A percentile compares a stretch with the other conserved stretches of the same genome.
Conservation (phyloP, 441 rosid species). For the Populus hybrid region DNA sequence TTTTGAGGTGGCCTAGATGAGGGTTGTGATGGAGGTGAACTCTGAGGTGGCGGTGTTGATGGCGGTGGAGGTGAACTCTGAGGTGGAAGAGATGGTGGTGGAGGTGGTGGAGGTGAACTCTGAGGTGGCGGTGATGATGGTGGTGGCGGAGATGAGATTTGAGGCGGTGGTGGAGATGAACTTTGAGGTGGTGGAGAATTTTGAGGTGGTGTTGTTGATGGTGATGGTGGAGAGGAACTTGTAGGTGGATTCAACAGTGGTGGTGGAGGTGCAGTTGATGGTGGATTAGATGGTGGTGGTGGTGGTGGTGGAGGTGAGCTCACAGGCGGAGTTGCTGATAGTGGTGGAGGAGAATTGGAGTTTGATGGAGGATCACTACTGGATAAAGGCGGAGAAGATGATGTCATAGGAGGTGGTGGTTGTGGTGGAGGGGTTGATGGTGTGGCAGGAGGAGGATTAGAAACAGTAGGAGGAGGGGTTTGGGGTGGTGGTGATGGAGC, state of each 20-base stretch:
- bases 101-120: slow-evolving; percentile 9
- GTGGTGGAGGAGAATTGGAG: slow-evolving; percentile 4
- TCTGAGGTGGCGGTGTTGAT: slow-evolving; percentile 20
- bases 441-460: slow-evolving; percentile 23
- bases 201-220: slow-evolving; percentile 28
- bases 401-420: slow-evolving; percentile 17
- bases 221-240: slow-evolving; percentile 26
- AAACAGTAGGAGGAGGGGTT: slow-evolving; percentile 22
- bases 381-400: slow-evolving; percentile 19
- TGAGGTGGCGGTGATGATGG: slow-evolving; percentile 21
- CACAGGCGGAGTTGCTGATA: slow-evolving; percentile 21
- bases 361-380: slow-evolving; percentile 12
- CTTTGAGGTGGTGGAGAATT: slow-evolving; percentile 27
- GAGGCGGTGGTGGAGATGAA: slow-evolving; percentile 22
- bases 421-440: slow-evolving; percentile 11
- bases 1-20: slow-evolving; percentile 1
- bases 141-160: slow-evolving; percentile 23
- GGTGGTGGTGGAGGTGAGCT: slow-evolving; percentile 16
- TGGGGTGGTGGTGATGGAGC: slow-evolving; percentile 28
- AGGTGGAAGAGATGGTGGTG: slow-evolving; percentile 1
- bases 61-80: slow-evolving; percentile 28
- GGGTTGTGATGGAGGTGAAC: slow-evolving; percentile 29
- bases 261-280: slow-evolving; percentile 28
- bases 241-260: slow-evolving; percentile 26
- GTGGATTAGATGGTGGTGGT: slow-evolving; percentile 24